Conservation (phyloP, 78 protist genomes). For the Polysphondylium violaceum region DNA sequence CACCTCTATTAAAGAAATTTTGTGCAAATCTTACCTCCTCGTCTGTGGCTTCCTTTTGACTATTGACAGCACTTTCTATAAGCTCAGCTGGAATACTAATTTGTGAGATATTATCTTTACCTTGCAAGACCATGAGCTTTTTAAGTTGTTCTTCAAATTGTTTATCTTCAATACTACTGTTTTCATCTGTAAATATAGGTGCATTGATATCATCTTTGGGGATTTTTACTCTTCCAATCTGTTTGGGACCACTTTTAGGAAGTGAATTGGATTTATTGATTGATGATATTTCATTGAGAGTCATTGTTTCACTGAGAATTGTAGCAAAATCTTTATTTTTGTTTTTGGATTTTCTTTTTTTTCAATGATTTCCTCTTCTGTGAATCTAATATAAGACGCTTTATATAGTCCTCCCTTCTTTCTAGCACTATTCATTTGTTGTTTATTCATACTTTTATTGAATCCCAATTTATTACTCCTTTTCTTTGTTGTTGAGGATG, state of each 20-base stretch:
- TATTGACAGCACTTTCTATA: not conserved
- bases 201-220: not conserved
- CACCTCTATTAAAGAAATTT: constrained; percentile 16
- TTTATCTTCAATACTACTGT: not conserved
- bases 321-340: too few species aligned
- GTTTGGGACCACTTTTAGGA: too few species aligned
- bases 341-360: not conserved
- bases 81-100: constrained; percentile 23
- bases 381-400: constrained; percentile 21
- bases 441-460: too few species aligned
- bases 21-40: constrained; percentile 42
- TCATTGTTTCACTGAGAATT: too few species aligned
- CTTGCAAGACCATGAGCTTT: constrained; percentile 40
- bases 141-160: constrained; percentile 35
- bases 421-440: too few species aligned
- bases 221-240: too few species aligned
- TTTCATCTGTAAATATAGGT: constrained; percentile 31
- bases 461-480: too few species aligned
- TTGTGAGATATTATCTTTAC: not conserved
- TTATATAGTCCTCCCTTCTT: not conserved
- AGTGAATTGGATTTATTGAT: too few species aligned
- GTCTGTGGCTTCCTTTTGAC: not conserved
- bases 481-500: too few species aligned
- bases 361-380: not conserved
- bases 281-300: too few species aligned